Evolutionary conservation across 306 rosid genomes (phyloP).

Genomic region (Nissolia schottii): DNA sequence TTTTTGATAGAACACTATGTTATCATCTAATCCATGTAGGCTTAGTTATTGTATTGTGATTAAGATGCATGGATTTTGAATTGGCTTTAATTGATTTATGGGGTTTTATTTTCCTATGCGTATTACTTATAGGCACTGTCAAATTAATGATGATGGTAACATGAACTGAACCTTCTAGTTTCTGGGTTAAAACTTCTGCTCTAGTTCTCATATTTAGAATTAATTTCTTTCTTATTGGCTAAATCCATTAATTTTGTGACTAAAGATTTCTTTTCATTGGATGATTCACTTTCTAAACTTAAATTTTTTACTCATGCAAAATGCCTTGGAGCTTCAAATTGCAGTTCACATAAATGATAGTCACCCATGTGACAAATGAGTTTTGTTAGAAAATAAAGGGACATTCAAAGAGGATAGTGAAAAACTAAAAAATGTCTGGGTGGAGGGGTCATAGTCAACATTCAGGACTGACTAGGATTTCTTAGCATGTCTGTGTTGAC

Average conservation of each 20-base stretch:
- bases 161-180: not conserved
- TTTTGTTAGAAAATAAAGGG: conserved; percentile 2
- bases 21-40: too few relatives aligned
- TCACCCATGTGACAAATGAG: not conserved
- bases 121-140: not conserved
- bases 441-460: not conserved
- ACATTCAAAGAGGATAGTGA: not conserved
- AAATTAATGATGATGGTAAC: not conserved
- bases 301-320: not conserved
- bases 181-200: not conserved
- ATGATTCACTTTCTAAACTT: not conserved
- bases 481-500: not conserved
- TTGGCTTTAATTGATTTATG: not conserved
- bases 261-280: not conserved
- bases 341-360: conserved; percentile 5
- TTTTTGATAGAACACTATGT: too few relatives aligned
- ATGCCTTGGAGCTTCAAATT: not conserved
- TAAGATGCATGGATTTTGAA: not conserved
- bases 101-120: not conserved
- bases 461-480: conserved; percentile 14
- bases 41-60: not conserved
- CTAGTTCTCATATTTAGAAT: not conserved
- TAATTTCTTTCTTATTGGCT: not conserved
- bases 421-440: not conserved
- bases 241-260: not conserved